Evolutionary conservation across 148 eudicot species (phyloP).

Genomic region (Heliamphora exappendiculata): DNA sequence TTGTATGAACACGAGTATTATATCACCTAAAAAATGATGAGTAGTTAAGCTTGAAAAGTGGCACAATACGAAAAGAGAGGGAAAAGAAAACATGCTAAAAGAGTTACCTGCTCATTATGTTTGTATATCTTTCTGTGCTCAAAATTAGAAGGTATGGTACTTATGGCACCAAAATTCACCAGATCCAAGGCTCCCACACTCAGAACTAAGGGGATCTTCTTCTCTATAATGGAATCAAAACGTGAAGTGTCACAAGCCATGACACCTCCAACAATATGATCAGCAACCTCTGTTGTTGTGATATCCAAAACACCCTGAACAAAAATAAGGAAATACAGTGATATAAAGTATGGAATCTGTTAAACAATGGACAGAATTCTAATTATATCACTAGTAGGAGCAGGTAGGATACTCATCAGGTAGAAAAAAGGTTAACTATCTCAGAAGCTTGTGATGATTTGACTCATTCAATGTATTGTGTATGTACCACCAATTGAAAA

Average conservation of each 20-base stretch:
- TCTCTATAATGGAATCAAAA: slow-evolving; percentile 70
- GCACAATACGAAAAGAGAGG: not conserved
- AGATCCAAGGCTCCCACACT: slow-evolving; percentile 97
- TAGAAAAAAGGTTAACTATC: not conserved
- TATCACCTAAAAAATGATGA: not conserved
- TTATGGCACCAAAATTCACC: slow-evolving; percentile 83
- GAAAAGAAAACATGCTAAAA: not conserved
- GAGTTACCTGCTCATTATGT: slow-evolving; percentile 81
- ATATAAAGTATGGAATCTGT: not conserved
- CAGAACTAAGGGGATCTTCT: slow-evolving; percentile 74
- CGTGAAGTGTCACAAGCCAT: slow-evolving; percentile 94
- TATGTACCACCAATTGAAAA: not conserved
- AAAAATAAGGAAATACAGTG: slow-evolving; percentile 3
- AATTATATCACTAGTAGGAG: not conserved
- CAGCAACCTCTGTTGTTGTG: slow-evolving; percentile 97
- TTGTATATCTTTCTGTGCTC: slow-evolving; percentile 60
- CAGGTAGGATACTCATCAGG: not conserved
- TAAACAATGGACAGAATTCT: not conserved
- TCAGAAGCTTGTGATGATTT: not conserved
- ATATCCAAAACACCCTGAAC: slow-evolving; percentile 90
- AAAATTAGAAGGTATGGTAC: slow-evolving; percentile 65
- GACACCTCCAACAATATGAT: slow-evolving; percentile 86
- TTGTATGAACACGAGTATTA: not conserved
- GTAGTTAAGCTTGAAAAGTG: not conserved
- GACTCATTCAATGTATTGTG: not conserved